Evolutionary conservation across 176 grass and related monocot genomes (phyloP).

Genomic region (Panicum miliaceum): DNA sequence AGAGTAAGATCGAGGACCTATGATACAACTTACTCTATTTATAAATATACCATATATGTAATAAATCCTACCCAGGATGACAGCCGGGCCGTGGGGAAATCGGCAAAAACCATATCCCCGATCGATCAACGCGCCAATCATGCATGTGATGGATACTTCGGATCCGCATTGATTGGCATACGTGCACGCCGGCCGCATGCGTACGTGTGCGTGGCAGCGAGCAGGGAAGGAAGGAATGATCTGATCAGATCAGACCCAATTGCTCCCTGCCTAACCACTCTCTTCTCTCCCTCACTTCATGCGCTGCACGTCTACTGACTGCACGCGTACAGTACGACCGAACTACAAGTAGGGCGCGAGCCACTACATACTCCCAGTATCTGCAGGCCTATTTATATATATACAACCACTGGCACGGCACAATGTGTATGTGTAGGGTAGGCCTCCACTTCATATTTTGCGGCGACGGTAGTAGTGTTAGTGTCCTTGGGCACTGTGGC

Average conservation of each 20-base stretch:
- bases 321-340: not conserved
- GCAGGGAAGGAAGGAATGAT: not conserved
- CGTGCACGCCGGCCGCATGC: not conserved
- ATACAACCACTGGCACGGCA: too few relatives aligned
- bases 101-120: not conserved
- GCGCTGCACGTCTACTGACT: not conserved
- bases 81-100: not conserved
- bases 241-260: not conserved
- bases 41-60: too few relatives aligned
- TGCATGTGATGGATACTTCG: not conserved
- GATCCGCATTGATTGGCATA: not conserved
- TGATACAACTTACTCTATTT: too few relatives aligned
- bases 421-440: too few relatives aligned
- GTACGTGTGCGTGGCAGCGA: not conserved
- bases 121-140: constrained; percentile 13
- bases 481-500: not conserved
- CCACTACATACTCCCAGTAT: not conserved
- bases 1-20: too few relatives aligned
- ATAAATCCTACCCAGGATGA: too few relatives aligned
- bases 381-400: not conserved
- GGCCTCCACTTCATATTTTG: too few relatives aligned
- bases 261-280: not conserved
- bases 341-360: not conserved
- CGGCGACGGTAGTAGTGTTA: too few relatives aligned
- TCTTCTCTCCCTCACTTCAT: not conserved